phyloP scores from a whole-genome alignment of 1,284 basidiomycete species.

The Tilletiopsis washingtonensis region DNA sequence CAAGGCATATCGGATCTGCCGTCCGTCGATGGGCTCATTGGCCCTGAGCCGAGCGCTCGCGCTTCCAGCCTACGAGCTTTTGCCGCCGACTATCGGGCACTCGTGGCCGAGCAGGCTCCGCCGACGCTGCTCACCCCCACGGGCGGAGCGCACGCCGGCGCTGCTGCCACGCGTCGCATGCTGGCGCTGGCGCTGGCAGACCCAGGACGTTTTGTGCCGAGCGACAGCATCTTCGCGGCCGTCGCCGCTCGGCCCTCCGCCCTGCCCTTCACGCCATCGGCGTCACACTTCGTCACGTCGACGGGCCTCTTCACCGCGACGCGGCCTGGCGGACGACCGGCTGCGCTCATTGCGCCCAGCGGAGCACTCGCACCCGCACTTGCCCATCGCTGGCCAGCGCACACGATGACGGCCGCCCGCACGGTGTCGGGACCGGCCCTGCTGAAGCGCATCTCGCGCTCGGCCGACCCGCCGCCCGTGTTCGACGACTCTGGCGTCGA shows the following conservation, averaged over 20 bases:
- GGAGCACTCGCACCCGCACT: slow-evolving; percentile 30
- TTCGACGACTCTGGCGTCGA: slow-evolving; percentile 41
- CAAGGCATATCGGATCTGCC: slow-evolving; percentile 1
- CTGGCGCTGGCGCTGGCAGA: slow-evolving; percentile 35
- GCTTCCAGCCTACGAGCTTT: slow-evolving; percentile 28
- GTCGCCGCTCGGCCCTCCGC: slow-evolving; percentile 28
- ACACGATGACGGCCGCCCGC: slow-evolving; percentile 28
- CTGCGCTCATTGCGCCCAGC: slow-evolving; percentile 21
- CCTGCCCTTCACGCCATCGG: slow-evolving; percentile 26
- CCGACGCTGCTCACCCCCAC: slow-evolving; percentile 25
- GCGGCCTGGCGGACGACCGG: slow-evolving; percentile 34
- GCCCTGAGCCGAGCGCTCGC: neutral
- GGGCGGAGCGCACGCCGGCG: slow-evolving; percentile 20
- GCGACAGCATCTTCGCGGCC: slow-evolving; percentile 36
- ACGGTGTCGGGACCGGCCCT: slow-evolving; percentile 24
- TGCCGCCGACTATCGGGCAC: slow-evolving; percentile 27
- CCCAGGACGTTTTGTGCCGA: slow-evolving; percentile 29
- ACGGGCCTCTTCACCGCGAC: slow-evolving; percentile 34
- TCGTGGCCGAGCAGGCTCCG: slow-evolving; percentile 23
- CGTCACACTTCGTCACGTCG: slow-evolving; percentile 38
- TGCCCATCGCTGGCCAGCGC: slow-evolving; percentile 28
- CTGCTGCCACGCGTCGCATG: slow-evolving; percentile 25
- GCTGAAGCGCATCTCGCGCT: slow-evolving; percentile 29
- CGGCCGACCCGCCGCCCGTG: slow-evolving; percentile 31
- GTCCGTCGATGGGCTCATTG: too few relatives aligned